Evolutionary conservation across 2,329 filamentous ascomycete genomes (phyloP).

Genomic region (Canariomyces notabilis): DNA sequence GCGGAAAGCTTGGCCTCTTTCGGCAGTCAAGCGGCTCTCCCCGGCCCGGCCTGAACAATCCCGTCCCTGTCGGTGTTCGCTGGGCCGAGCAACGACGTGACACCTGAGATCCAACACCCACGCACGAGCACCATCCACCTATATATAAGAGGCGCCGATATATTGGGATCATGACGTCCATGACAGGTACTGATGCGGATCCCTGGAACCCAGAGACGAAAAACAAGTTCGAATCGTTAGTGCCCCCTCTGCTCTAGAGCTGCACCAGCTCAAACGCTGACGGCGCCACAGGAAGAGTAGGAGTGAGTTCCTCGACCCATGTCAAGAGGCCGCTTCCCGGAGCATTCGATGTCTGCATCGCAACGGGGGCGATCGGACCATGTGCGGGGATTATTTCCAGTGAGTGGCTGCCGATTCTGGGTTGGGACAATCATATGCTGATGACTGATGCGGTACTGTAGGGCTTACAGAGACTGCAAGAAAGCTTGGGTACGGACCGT

Average conservation of each 20-base stretch:
- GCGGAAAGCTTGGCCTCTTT: slow-evolving; percentile 4
- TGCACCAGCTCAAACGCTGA: slow-evolving; percentile 9
- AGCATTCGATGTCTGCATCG: slow-evolving; percentile 86
- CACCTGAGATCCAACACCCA: no score
- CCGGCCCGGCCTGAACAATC: slow-evolving; percentile 7
- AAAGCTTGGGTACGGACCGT: slow-evolving; percentile 73
- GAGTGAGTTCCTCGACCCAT: slow-evolving; percentile 92
- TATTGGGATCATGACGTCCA: slow-evolving; percentile 16
- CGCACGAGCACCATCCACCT: not conserved
- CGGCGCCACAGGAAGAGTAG: slow-evolving; percentile 63
- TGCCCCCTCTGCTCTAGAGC: slow-evolving; percentile 11
- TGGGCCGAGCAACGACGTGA: not conserved
- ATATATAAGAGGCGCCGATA: not conserved
- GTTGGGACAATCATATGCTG: slow-evolving; percentile 1
- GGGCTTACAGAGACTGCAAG: slow-evolving; percentile 91
- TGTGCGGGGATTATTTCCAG: slow-evolving; percentile 97
- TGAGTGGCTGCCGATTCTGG: slow-evolving; percentile 41
- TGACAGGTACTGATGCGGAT: slow-evolving; percentile 22
- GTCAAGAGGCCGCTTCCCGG: slow-evolving; percentile 80
- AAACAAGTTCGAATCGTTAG: slow-evolving; percentile 60
- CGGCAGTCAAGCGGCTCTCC: not conserved
- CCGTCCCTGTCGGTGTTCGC: not conserved
- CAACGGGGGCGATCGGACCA: slow-evolving; percentile 78
- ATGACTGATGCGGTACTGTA: slow-evolving; percentile 32
- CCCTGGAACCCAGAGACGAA: slow-evolving; percentile 57